Conservation (phyloP, 208 protist species). For the Crithidia acanthocephali region DNA sequence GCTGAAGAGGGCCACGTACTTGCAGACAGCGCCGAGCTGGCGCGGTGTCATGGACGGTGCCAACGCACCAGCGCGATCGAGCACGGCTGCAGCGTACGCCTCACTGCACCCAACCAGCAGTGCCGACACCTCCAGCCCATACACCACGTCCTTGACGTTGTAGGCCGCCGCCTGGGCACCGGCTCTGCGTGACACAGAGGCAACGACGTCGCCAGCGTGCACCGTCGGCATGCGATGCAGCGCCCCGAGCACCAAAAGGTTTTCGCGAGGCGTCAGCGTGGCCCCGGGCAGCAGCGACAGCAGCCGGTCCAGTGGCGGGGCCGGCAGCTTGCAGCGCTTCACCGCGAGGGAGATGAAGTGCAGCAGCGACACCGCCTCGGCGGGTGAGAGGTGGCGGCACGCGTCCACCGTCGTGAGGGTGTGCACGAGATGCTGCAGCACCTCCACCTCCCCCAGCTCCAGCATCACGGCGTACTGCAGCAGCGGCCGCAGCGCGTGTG, state of each 20-base stretch:
- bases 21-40: constrained; percentile 69
- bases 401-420: constrained; percentile 34
- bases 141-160: constrained; percentile 70
- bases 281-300: constrained; percentile 43
- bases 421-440: constrained; percentile 46
- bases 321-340: constrained; percentile 71
- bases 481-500: constrained; percentile 25
- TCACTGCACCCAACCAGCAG: constrained; percentile 57
- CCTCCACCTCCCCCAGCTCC: constrained; percentile 54
- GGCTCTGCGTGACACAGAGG: constrained; percentile 55
- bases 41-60: constrained; percentile 40
- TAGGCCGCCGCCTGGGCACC: constrained; percentile 49
- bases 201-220: constrained; percentile 45
- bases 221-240: constrained; percentile 61
- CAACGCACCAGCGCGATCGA: constrained; percentile 54
- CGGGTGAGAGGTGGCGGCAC: constrained; percentile 21
- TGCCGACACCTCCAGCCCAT: constrained; percentile 66
- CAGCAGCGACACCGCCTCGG: constrained; percentile 48
- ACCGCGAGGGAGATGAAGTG: constrained; percentile 63
- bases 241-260: constrained; percentile 64
- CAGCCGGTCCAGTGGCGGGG: constrained; percentile 54
- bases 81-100: constrained; percentile 51
- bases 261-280: constrained; percentile 49
- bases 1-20: constrained; percentile 78
- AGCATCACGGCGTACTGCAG: constrained; percentile 59